Evolutionary conservation across 2,329 filamentous ascomycete genomes (phyloP).

Genomic region (Microdochium nivale): DNA sequence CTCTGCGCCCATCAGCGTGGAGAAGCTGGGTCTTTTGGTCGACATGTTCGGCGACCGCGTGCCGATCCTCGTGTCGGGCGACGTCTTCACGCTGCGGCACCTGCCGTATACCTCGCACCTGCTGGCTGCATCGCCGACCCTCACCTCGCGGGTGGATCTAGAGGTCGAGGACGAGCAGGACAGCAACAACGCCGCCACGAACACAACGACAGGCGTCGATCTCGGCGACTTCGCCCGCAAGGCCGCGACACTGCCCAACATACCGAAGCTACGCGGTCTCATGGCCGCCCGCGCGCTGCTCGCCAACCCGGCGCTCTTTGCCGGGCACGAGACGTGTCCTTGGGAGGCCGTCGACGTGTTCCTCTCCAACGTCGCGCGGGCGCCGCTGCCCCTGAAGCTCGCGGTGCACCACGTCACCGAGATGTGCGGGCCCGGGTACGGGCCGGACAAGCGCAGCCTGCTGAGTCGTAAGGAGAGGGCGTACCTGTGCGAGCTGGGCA

Average conservation of each 20-base stretch:
- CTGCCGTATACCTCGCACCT: constrained; percentile 35
- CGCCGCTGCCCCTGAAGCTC: constrained; percentile 54
- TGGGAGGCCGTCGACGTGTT: constrained; percentile 57
- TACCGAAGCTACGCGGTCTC: constrained; percentile 48
- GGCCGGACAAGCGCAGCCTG: constrained; percentile 40
- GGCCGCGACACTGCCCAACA: constrained; percentile 2
- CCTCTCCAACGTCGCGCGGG: constrained; percentile 45
- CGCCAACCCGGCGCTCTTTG: constrained; percentile 59
- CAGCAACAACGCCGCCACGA: neutral
- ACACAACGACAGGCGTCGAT: neutral
- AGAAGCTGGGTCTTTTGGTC: constrained; percentile 48
- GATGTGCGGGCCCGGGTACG: constrained; percentile 54
- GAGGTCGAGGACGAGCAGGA: neutral
- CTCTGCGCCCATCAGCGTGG: constrained; percentile 50
- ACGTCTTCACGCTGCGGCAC: constrained; percentile 50
- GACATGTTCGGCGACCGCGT: constrained; percentile 42
- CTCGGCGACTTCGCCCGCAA: neutral
- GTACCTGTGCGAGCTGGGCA: constrained; percentile 36
- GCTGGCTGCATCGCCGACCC: constrained; percentile 14
- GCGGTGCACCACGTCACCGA: constrained; percentile 58
- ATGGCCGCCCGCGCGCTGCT: constrained; percentile 65
- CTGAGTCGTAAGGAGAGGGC: constrained; percentile 48
- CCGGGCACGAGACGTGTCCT: constrained; percentile 45
- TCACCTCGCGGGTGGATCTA: constrained; percentile 6
- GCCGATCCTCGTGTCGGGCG: constrained; percentile 60